A percentile compares a stretch with the other conserved stretches of the same genome.
phyloP scores from a whole-genome alignment of 192 early-diverging fungal species.

The Kickxella alabastrina region DNA sequence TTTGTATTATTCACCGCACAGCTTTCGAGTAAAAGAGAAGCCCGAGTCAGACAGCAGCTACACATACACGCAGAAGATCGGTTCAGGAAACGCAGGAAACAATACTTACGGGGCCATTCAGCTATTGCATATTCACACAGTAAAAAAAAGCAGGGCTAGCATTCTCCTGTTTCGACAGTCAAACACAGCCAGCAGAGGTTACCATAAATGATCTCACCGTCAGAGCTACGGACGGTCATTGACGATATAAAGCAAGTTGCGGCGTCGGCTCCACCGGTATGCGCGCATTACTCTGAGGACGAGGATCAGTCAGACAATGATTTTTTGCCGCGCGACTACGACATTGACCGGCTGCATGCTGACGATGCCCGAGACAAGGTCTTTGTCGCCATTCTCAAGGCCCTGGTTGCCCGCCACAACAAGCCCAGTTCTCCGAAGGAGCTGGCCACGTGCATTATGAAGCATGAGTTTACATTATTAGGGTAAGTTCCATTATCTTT shows the following conservation, averaged over 20 bases:
- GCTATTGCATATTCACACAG: too few species aligned
- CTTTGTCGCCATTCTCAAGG: slow-evolving; percentile 83
- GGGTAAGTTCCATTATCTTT: slow-evolving; percentile 55
- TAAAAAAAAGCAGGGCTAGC: too few species aligned
- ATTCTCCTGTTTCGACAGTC: too few species aligned
- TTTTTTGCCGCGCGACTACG: slow-evolving; percentile 40
- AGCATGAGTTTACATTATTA: slow-evolving; percentile 71
- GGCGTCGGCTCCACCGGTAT: slow-evolving; percentile 7
- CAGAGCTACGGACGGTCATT: slow-evolving; percentile 36
- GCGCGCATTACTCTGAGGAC: slow-evolving; percentile 15
- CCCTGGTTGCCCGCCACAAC: slow-evolving; percentile 70
- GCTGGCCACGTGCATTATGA: slow-evolving; percentile 72
- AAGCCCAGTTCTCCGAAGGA: slow-evolving; percentile 79
- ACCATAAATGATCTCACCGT: slow-evolving; percentile 30
- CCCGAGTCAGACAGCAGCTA: too few species aligned
- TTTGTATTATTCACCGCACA: too few species aligned
- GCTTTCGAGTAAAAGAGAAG: too few species aligned
- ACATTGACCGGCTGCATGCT: slow-evolving; percentile 58
- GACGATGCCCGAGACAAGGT: slow-evolving; percentile 81
- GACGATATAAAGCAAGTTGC: slow-evolving; percentile 46
- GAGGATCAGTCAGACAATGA: slow-evolving; percentile 39
- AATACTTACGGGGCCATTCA: too few species aligned
- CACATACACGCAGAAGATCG: too few species aligned
- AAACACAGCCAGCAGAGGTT: background rate
- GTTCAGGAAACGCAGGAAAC: too few species aligned